Evolutionary conservation across 139 green algal species (phyloP), one percentile per base, ranked within the genome.

Genomic region (Limnomonas spitsbergensis): DNA sequence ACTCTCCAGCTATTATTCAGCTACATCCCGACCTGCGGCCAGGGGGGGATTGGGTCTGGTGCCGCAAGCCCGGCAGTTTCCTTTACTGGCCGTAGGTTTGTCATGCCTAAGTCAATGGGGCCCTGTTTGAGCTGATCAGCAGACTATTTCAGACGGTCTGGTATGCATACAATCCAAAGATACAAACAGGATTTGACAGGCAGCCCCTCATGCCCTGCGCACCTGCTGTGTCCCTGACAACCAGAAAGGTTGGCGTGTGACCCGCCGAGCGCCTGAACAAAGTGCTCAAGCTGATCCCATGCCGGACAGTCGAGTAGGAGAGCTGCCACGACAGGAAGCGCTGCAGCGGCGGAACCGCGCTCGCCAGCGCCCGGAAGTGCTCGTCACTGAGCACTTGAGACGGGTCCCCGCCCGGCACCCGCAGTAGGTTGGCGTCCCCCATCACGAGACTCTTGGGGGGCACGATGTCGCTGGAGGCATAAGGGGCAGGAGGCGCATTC

Each of bases 251-350:
- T 31, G 85, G 74, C 1, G 71, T 75, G 39, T 70, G 32, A 27
- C 34, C 40, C 3, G 66, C 29, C 3, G 40, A 72, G 38, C 67
- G 81, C 69, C 80, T 77, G 77, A 88, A 93, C 80, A 96, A 79
- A 6, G 92, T 94, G 31, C 81, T 56, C 66, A 96, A 81, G 80
- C 84, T 91, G 84, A 92, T 92, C 69, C 91, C 91, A 37, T 92
- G 82, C 69, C 78, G 56, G 1, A 35, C 26, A 38, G 75, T 79
- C 32, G 68, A 79, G 70, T 82, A 85, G 29, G 81, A 78, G 37
- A 84, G 66, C 34, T 39, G 71, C 80, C 80, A 85, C 6, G 76
- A 39, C 47, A 56, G 73, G 74, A 82, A 76, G 29, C 69, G 69
- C 81, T 82, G 38, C 81, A 85, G 35, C 24, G 81, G 81, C 26